phyloP scores from a whole-genome alignment of 2,329 filamentous ascomycete genomes.

The Stagonosporopsis tanaceti region DNA sequence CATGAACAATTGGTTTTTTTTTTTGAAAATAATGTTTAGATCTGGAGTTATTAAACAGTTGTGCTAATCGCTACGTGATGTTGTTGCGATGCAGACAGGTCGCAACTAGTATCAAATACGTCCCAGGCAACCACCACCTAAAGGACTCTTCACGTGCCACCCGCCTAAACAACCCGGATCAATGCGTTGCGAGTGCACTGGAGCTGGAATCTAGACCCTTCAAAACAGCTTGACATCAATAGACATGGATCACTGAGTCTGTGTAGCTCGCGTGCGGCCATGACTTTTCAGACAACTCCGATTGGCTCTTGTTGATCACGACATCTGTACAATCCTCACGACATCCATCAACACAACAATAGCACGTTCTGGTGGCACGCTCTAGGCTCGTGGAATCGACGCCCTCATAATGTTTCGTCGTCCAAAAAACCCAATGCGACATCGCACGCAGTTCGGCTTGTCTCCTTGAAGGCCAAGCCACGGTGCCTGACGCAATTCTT shows the following conservation, averaged over 20 bases:
- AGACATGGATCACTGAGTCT: background rate
- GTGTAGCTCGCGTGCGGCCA: background rate
- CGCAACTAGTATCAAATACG: background rate
- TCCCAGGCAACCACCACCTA: no score
- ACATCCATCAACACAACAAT: constrained; percentile 2
- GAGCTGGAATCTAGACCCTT: background rate
- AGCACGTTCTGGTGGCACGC: constrained; percentile 7
- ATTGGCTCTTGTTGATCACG: constrained; percentile 15
- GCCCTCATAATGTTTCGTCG: background rate
- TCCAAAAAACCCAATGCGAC: background rate
- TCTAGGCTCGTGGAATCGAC: background rate
- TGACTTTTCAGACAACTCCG: background rate
- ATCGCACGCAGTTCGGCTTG: background rate
- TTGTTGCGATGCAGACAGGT: background rate
- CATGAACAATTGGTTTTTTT: background rate
- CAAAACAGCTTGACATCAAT: background rate
- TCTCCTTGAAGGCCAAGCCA: constrained; percentile 19
- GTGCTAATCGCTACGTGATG: background rate
- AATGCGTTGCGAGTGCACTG: background rate
- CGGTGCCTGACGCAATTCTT: constrained; percentile 28
- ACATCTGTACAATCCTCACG: constrained; percentile 15
- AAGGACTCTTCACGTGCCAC: background rate
- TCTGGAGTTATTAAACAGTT: background rate
- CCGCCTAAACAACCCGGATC: background rate
- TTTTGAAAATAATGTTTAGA: background rate